phyloP scores from a whole-genome alignment of 768 basidiomycete genomes.

The Phanerodontia chrysosporium region DNA sequence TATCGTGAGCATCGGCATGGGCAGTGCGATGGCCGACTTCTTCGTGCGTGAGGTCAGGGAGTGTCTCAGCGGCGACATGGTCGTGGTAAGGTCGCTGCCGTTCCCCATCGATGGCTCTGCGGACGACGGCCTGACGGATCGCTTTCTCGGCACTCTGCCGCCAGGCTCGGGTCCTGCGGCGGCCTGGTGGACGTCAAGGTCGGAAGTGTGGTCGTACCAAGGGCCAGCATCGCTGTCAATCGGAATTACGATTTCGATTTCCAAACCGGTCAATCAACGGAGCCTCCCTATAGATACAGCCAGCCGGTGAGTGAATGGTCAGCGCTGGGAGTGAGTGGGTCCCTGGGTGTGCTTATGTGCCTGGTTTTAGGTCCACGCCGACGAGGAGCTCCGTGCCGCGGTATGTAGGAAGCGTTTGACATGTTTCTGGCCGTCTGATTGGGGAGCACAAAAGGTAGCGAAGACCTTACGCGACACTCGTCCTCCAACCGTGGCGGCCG shows the following conservation, averaged over 20 bases:
- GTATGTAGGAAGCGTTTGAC: slow-evolving; percentile 31
- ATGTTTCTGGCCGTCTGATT: not conserved
- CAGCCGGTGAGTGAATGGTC: slow-evolving; percentile 45
- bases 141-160: not conserved
- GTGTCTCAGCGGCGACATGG: slow-evolving; percentile 59
- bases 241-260: slow-evolving; percentile 81
- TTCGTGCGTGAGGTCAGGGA: slow-evolving; percentile 80
- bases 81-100: slow-evolving; percentile 41
- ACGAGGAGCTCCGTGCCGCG: slow-evolving; percentile 44
- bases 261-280: slow-evolving; percentile 36
- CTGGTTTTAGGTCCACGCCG: slow-evolving; percentile 51
- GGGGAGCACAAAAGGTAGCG: slow-evolving; percentile 10
- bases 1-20: slow-evolving; percentile 82
- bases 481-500: slow-evolving; percentile 32
- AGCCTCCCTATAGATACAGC: slow-evolving; percentile 61
- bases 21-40: slow-evolving; percentile 78
- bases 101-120: not conserved
- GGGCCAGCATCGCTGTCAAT: slow-evolving; percentile 59
- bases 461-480: slow-evolving; percentile 38
- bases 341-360: slow-evolving; percentile 8
- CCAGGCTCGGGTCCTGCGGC: slow-evolving; percentile 80
- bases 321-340: not conserved
- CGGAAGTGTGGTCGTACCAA: slow-evolving; percentile 73
- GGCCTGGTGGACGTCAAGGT: slow-evolving; percentile 63
- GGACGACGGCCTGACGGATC: not conserved